Evolutionary conservation across 2,329 filamentous ascomycete species (phyloP).

Genomic region (Fusarium succisae): DNA sequence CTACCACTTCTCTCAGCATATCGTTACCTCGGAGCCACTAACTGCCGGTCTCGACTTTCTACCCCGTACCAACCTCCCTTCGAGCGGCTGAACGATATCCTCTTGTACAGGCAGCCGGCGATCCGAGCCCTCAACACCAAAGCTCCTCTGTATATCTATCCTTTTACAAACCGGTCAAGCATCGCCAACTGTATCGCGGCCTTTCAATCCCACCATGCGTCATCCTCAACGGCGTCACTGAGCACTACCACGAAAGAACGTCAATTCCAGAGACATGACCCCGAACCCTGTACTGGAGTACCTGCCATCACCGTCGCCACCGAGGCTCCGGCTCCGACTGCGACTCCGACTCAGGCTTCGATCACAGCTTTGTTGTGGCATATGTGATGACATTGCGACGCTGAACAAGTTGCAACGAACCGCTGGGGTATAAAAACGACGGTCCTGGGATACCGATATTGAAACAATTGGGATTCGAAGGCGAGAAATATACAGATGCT

Average conservation of each 20-base stretch:
- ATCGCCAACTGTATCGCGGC: rapidly evolving
- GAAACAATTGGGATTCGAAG: background rate
- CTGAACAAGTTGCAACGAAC: background rate
- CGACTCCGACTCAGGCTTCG: rapidly evolving
- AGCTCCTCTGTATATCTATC: rapidly evolving
- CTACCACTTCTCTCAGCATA: rapidly evolving
- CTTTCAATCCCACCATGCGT: rapidly evolving
- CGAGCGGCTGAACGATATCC: background rate
- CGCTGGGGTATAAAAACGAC: background rate
- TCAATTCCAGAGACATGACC: rapidly evolving
- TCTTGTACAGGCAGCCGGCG: background rate
- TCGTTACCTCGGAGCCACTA: background rate
- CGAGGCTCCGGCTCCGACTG: background rate
- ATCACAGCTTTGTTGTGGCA: background rate
- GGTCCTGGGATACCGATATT: background rate
- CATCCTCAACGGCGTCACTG: rapidly evolving
- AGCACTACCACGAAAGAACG: background rate
- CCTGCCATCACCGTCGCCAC: background rate
- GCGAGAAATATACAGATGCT: background rate
- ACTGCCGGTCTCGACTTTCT: background rate
- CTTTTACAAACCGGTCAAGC: rapidly evolving
- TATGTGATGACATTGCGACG: background rate
- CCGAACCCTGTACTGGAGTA: background rate
- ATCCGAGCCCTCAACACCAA: rapidly evolving
- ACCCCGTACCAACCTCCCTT: background rate